Evolutionary conservation across 2,329 filamentous ascomycete species (phyloP).

Genomic region (Neopestalotiopsis sp.): DNA sequence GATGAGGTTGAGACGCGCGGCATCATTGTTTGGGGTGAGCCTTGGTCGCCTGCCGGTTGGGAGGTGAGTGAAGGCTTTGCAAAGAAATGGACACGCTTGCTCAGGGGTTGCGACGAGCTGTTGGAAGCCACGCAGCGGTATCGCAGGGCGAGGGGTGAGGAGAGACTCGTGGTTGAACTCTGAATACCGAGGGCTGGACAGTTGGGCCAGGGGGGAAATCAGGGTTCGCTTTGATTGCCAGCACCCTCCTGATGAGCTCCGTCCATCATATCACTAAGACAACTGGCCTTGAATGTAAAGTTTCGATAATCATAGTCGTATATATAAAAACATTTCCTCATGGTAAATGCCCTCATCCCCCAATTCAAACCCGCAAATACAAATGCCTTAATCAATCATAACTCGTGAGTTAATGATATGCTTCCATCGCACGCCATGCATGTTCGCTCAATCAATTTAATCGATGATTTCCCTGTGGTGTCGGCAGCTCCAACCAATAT

Average conservation of each 20-base stretch:
- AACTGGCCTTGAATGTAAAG: neutral
- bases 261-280: neutral
- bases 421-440: conserved; percentile 10
- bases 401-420: neutral
- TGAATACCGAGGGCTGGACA: neutral
- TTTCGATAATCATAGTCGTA: neutral
- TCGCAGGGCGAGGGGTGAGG: conserved; percentile 39
- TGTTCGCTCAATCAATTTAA: neutral
- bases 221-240: no score
- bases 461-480: neutral
- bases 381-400: conserved; percentile 2
- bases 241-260: neutral
- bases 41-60: conserved; percentile 41
- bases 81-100: conserved; percentile 39
- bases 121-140: conserved; percentile 40
- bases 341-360: neutral
- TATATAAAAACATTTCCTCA: no score
- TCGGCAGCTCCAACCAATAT: neutral
- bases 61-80: conserved; percentile 42
- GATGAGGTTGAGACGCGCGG: conserved; percentile 32
- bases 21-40: conserved; percentile 43
- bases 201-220: no score
- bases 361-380: conserved; percentile 5
- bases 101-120: conserved; percentile 38
- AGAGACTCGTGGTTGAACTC: conserved; percentile 26